Base-by-base conservation (phyloP, 2,329 filamentous ascomycete species). In the Lojkania enalia region DNA sequence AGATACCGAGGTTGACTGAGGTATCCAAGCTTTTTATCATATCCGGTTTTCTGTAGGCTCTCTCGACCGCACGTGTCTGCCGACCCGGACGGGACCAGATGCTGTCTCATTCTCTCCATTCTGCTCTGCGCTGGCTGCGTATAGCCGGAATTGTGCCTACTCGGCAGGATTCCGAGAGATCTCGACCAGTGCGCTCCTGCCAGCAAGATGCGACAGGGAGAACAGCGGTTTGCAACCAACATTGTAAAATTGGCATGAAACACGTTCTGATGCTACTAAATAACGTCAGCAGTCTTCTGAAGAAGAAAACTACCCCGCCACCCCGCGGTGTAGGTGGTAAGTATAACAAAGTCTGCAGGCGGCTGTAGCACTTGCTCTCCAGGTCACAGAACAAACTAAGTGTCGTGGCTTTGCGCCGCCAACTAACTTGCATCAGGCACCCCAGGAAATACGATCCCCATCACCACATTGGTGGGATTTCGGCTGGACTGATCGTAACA, bases 361-460 rank as follows among this genome's bases (percentile, higher is more conserved):
- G 39, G 23, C 39, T 41, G 23, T 9, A 27, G 23, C 23, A 27
- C 7, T 27, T 27, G 23, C 23, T n/a, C n/a, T 27, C n/a, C 7
- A 27, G 7, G 23, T 27, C n/a, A 27, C 23, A 27, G 23, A n/a
- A 27, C 23, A 6, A 35, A n/a, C n/a, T 31, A 40, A 40, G 35
- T 30, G 19, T 36, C 27, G 45, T 48, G 45, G 40, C 45, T 32
- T 48, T 36, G 27, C n/a, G 46, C 20, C 25, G 27, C 35, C 42
- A 38, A 19, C 29, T 23, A 19, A 32, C 7, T 29, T 27, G 19
- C 35, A 31, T 35, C 15, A 35, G 19, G 39, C 29, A 37, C 35
- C 31, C 50, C 45, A 33, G 44, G n/a, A 33, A 47, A 47, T 39
- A 42, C 44, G 38, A 47, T 21, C 9, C 5, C 20, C 15, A 35